These are phyloP conservation scores for Cucurbita moschata DNA, from an alignment of 306 rosid species.

Conservation along the genomic window DNA sequence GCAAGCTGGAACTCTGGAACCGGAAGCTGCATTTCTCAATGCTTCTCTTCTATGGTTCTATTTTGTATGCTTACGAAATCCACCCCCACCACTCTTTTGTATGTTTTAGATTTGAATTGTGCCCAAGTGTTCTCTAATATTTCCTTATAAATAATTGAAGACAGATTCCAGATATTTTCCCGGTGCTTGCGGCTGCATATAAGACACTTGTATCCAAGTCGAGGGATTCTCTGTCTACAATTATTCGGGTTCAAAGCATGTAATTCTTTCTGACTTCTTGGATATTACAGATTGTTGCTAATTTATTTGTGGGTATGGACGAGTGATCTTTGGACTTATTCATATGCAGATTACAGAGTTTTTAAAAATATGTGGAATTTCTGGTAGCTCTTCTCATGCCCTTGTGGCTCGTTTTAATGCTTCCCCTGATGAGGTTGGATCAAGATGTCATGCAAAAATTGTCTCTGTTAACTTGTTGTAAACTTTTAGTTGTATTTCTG, in stretches of 20 bases:
- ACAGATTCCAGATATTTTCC: slow-evolving; percentile 80
- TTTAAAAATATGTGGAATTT: slow-evolving; percentile 74
- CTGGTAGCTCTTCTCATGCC: slow-evolving; percentile 50
- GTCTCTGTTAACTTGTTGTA: neutral
- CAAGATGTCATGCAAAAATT: neutral
- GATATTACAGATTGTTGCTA: neutral
- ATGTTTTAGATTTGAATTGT: slow-evolving; percentile 1
- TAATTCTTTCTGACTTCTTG: slow-evolving; percentile 8
- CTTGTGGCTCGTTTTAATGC: slow-evolving; percentile 73
- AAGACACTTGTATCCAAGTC: slow-evolving; percentile 64
- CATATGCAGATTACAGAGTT: slow-evolving; percentile 68
- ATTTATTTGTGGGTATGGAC: neutral
- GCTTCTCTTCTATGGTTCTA: slow-evolving; percentile 50
- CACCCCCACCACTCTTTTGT: neutral
- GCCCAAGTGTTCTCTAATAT: slow-evolving; percentile 13
- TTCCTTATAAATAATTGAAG: slow-evolving; percentile 10
- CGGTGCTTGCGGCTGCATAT: slow-evolving; percentile 66
- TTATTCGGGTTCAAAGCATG: slow-evolving; percentile 90
- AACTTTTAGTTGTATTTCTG: neutral
- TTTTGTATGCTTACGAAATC: neutral
- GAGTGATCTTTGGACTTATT: slow-evolving; percentile 19
- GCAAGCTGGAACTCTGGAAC: slow-evolving; percentile 74
- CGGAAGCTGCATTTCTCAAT: slow-evolving; percentile 77
- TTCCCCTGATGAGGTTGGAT: slow-evolving; percentile 52
- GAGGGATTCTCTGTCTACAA: slow-evolving; percentile 66